Conservation (phyloP, 495 filamentous ascomycete genomes). For the Geoglossum glabrum region DNA sequence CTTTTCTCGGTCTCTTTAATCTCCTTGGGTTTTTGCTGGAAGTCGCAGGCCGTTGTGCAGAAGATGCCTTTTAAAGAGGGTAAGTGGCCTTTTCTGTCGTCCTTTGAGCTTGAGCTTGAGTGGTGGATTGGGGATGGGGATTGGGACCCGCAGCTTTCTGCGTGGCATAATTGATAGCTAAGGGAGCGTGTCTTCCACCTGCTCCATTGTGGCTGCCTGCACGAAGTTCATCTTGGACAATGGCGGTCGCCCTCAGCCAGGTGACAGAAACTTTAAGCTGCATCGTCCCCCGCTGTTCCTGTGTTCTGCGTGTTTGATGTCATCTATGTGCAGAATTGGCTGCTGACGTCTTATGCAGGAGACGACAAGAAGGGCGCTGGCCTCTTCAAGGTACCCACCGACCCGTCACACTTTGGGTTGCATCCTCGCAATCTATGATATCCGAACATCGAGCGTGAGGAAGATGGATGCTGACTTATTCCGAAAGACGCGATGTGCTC, state of each 20-base stretch:
- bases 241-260: too few species aligned
- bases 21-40: not conserved
- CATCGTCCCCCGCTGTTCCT: not conserved
- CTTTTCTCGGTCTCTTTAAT: not conserved
- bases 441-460: not conserved
- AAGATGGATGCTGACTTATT: slow-evolving; percentile 9
- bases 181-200: too few species aligned
- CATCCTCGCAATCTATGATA: not conserved
- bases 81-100: slow-evolving; percentile 12
- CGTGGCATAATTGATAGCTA: too few species aligned
- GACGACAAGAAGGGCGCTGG: slow-evolving; percentile 92
- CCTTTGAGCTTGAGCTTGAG: not conserved
- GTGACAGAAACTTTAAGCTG: too few species aligned
- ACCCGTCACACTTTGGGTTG: not conserved
- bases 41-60: slow-evolving; percentile 3
- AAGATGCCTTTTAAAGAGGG: slow-evolving; percentile 17
- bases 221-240: too few species aligned
- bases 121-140: not conserved
- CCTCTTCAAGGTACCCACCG: slow-evolving; percentile 66
- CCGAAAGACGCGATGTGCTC: slow-evolving; percentile 70
- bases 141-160: too few species aligned
- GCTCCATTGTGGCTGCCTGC: too few species aligned
- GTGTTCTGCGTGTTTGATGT: not conserved
- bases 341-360: slow-evolving; percentile 33
- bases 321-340: too few species aligned